Conservation (phyloP, 2,329 filamentous ascomycete genomes). For the Scedosporium boydii region DNA sequence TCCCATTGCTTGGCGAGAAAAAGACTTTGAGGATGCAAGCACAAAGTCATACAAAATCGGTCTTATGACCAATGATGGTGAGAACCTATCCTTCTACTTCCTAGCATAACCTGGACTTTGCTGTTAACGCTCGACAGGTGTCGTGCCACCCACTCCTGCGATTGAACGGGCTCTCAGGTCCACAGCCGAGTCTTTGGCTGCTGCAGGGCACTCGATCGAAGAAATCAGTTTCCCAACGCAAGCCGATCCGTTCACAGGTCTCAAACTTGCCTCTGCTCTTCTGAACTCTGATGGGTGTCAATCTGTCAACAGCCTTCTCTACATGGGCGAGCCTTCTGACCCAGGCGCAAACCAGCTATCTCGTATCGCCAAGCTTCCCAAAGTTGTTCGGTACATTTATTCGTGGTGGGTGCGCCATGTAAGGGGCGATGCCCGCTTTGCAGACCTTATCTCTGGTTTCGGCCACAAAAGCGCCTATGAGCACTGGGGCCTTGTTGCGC, state of each 20-base stretch:
- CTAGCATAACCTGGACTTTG: too few relatives aligned
- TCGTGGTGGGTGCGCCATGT: slow-evolving; percentile 86
- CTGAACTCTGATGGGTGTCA: slow-evolving; percentile 77
- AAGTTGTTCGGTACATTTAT: slow-evolving; percentile 72
- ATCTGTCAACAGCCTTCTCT: slow-evolving; percentile 70
- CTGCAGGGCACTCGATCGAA: slow-evolving; percentile 68
- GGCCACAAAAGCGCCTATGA: slow-evolving; percentile 63
- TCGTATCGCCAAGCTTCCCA: slow-evolving; percentile 62
- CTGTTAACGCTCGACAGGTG: too few relatives aligned
- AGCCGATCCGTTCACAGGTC: too few relatives aligned
- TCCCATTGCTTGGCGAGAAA: slow-evolving; percentile 67
- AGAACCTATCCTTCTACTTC: too few relatives aligned
- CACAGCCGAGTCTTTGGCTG: slow-evolving; percentile 57
- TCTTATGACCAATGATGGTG: slow-evolving; percentile 65
- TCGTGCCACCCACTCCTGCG: slow-evolving; percentile 79
- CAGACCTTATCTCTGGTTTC: slow-evolving; percentile 65
- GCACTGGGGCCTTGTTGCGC: slow-evolving; percentile 71
- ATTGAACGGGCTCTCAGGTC: slow-evolving; percentile 67
- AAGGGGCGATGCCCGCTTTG: slow-evolving; percentile 66
- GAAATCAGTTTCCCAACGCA: too few relatives aligned
- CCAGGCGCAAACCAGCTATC: slow-evolving; percentile 65
- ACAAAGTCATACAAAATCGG: slow-evolving; percentile 62
- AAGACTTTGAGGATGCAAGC: slow-evolving; percentile 49
- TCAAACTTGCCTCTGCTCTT: too few relatives aligned
- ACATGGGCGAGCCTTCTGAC: slow-evolving; percentile 71